Conservation (phyloP, 2,329 filamentous ascomycete species). For the Fonsecaea monophora region DNA sequence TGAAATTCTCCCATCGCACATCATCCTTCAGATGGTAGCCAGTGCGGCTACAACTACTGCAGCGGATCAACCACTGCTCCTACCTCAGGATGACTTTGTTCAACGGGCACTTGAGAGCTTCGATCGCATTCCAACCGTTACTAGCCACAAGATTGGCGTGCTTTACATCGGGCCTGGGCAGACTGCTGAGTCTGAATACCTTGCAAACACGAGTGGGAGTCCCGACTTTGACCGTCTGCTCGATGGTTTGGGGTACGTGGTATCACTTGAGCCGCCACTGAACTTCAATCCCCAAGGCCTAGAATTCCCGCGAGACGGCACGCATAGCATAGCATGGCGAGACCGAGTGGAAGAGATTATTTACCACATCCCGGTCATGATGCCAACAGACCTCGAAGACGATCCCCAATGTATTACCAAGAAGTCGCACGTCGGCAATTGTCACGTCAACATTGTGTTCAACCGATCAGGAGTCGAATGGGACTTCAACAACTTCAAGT, state of each 20-base stretch:
- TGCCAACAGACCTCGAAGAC: slow-evolving; percentile 83
- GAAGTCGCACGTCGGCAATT: slow-evolving; percentile 95
- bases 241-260: slow-evolving; percentile 79
- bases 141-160: slow-evolving; percentile 94
- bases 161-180: slow-evolving; percentile 92
- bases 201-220: slow-evolving; percentile 85
- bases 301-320: slow-evolving; percentile 81
- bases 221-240: slow-evolving; percentile 88
- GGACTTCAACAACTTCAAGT: slow-evolving; percentile 88
- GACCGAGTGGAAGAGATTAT: slow-evolving; percentile 94
- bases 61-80: slow-evolving; percentile 72
- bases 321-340: slow-evolving; percentile 91
- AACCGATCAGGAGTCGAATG: slow-evolving; percentile 94
- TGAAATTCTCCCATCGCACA: slow-evolving; percentile 54
- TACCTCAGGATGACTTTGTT: slow-evolving; percentile 74
- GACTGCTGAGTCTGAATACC: slow-evolving; percentile 79
- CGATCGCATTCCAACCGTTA: slow-evolving; percentile 86
- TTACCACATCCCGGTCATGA: slow-evolving; percentile 95
- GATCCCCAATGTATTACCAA: slow-evolving; percentile 81
- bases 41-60: slow-evolving; percentile 53
- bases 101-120: slow-evolving; percentile 79
- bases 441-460: slow-evolving; percentile 97
- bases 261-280: slow-evolving; percentile 74
- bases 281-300: slow-evolving; percentile 93
- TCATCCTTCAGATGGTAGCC: slow-evolving; percentile 53